A percentile compares a stretch with the other conserved stretches of the same genome.
These are phyloP conservation scores for Lophiotrema nucula DNA, from an alignment of 495 filamentous ascomycete species.

Conservation along the genomic window DNA sequence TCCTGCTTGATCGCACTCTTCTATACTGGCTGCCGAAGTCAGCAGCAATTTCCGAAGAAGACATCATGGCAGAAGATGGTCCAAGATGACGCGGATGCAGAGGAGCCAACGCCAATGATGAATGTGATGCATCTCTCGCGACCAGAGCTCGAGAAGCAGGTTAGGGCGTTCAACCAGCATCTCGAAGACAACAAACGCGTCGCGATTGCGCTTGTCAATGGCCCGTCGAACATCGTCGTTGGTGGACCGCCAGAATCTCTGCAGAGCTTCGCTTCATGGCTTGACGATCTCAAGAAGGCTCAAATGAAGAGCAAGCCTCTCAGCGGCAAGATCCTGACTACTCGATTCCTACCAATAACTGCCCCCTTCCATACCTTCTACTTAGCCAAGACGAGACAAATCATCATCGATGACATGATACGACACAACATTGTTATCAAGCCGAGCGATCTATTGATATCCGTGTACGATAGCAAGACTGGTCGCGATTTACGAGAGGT, in stretches of 20 bases:
- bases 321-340: slow-evolving; percentile 26
- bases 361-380: slow-evolving; percentile 43
- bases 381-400: slow-evolving; percentile 27
- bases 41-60: slow-evolving; percentile 21
- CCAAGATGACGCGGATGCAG: neutral
- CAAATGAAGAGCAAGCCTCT: slow-evolving; percentile 32
- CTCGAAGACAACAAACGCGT: slow-evolving; percentile 21
- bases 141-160: slow-evolving; percentile 14
- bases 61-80: slow-evolving; percentile 23
- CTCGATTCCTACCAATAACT: slow-evolving; percentile 38
- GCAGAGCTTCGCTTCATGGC: slow-evolving; percentile 16
- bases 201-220: slow-evolving; percentile 39
- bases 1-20: slow-evolving; percentile 19
- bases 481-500: slow-evolving; percentile 36
- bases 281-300: slow-evolving; percentile 18
- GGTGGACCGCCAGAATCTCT: slow-evolving; percentile 39
- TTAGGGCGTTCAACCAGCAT: slow-evolving; percentile 6
- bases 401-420: slow-evolving; percentile 19
- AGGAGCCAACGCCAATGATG: slow-evolving; percentile 20
- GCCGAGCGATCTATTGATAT: slow-evolving; percentile 34
- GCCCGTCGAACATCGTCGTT: slow-evolving; percentile 38
- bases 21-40: slow-evolving; percentile 21
- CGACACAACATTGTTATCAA: slow-evolving; percentile 27
- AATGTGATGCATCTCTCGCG: slow-evolving; percentile 7
- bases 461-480: slow-evolving; percentile 42